Evolutionary conservation across 345 rosid species (phyloP).

Genomic region (Excoecaria cochinchinensis): DNA sequence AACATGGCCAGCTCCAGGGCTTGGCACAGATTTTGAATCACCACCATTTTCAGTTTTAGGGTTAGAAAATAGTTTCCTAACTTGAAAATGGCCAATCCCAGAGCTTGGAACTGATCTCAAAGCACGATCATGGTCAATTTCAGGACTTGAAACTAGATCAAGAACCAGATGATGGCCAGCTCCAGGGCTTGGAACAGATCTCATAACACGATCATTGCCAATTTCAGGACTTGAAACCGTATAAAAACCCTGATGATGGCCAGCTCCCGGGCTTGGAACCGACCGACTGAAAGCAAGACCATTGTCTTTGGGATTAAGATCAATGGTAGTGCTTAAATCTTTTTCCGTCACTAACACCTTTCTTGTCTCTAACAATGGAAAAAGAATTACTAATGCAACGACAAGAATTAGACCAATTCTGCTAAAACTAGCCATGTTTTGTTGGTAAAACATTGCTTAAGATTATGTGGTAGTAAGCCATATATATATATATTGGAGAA

Average conservation of each 20-base stretch:
- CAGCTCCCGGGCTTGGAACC: too few relatives aligned
- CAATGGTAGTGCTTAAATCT: neutral
- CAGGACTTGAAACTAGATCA: too few relatives aligned
- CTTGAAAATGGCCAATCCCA: neutral
- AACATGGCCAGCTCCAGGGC: neutral
- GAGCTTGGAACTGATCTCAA: neutral
- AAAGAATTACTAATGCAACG: neutral
- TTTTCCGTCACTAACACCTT: neutral
- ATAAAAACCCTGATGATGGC: too few relatives aligned
- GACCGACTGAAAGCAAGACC: too few relatives aligned
- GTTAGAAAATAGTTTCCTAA: neutral
- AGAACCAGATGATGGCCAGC: neutral
- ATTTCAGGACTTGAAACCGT: too few relatives aligned
- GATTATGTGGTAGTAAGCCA: neutral
- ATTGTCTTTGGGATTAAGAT: too few relatives aligned
- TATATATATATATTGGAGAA: neutral
- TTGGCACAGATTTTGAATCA: neutral
- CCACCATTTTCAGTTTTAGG: neutral
- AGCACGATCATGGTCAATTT: neutral
- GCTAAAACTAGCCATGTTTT: neutral
- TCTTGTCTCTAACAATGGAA: neutral
- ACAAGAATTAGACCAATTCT: neutral
- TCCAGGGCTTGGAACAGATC: neutral
- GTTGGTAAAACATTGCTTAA: too few relatives aligned
- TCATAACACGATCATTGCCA: neutral